Percentiles rank a stretch among this genome's conserved stretches.
These are phyloP conservation scores for Incumbomyces delicatus DNA, from an alignment of 2,329 filamentous ascomycete genomes.

Conservation along the genomic window DNA sequence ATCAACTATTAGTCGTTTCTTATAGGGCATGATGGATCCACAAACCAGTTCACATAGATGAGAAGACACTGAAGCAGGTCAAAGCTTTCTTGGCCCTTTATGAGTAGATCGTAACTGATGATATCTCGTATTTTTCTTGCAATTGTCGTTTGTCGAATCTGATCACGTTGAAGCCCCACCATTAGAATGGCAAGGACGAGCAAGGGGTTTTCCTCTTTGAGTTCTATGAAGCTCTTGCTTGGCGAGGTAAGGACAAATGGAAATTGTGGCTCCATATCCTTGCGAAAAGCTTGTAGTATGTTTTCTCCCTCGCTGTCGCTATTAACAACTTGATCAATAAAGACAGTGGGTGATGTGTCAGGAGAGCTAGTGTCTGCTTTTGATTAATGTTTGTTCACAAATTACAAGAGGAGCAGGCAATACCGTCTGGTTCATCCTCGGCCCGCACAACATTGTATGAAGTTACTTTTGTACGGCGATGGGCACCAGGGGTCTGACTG, in stretches of 20 bases:
- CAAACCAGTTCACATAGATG: slow-evolving; percentile 28
- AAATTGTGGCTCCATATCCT: slow-evolving; percentile 19
- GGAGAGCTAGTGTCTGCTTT: not conserved
- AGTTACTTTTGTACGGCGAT: slow-evolving; percentile 14
- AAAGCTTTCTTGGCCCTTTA: slow-evolving; percentile 26
- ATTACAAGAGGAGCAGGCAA: slow-evolving; percentile 20
- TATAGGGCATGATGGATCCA: not conserved
- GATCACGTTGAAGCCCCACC: slow-evolving; percentile 20
- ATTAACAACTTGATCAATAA: slow-evolving; percentile 6
- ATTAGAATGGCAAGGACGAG: slow-evolving; percentile 28
- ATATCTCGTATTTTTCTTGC: slow-evolving; percentile 23
- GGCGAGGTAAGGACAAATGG: slow-evolving; percentile 22
- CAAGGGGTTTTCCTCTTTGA: slow-evolving; percentile 24
- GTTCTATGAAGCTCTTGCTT: slow-evolving; percentile 12
- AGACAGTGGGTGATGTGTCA: slow-evolving; percentile 1
- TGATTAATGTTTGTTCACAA: slow-evolving; percentile 2
- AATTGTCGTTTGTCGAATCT: slow-evolving; percentile 21
- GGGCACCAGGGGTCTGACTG: slow-evolving; percentile 21
- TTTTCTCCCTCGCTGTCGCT: slow-evolving; percentile 11
- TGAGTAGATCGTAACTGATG: slow-evolving; percentile 25
- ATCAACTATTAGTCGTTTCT: too few relatives aligned
- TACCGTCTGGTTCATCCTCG: slow-evolving; percentile 23
- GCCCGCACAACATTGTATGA: slow-evolving; percentile 18
- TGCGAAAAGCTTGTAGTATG: slow-evolving; percentile 12
- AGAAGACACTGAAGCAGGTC: slow-evolving; percentile 32